Evolutionary conservation across 331 rosid genomes (phyloP).

Genomic region (Pyracantha coccinea): DNA sequence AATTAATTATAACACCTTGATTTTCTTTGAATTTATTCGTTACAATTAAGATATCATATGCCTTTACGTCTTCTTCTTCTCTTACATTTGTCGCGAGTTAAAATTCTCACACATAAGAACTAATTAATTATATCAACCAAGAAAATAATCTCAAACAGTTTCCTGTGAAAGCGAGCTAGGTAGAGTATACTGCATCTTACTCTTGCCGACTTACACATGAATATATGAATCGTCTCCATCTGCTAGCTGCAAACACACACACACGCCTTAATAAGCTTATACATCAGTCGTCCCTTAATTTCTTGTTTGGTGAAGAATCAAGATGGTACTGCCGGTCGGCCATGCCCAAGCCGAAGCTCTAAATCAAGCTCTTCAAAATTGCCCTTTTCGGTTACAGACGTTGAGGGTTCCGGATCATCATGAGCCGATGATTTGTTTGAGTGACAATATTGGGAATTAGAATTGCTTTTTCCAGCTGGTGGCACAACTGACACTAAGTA

Average conservation of each 20-base stretch:
- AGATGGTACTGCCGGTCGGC: conserved; percentile 35
- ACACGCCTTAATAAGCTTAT: neutral
- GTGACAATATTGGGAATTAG: neutral
- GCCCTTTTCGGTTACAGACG: conserved; percentile 15
- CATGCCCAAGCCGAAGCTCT: conserved; percentile 79
- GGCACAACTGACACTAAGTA: conserved; percentile 17
- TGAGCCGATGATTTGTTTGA: conserved; percentile 21
- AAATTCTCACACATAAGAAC: neutral
- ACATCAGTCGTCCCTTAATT: neutral
- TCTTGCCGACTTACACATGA: conserved; percentile 12
- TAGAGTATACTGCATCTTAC: neutral
- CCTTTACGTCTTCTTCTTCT: neutral
- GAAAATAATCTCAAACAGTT: neutral
- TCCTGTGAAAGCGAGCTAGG: neutral
- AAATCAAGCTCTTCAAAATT: conserved; percentile 70
- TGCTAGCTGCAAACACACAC: neutral
- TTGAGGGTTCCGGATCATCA: conserved; percentile 13
- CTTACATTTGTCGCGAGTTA: neutral
- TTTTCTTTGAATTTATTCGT: neutral
- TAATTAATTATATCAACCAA: neutral
- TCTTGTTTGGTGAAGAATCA: conserved; percentile 12
- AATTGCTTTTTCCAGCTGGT: neutral
- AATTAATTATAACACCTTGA: neutral
- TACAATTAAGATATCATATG: neutral
- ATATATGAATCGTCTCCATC: neutral